Evolutionary conservation across 805 yeast genomes (phyloP).

Genomic region (Torulaspora microellipsoides): DNA sequence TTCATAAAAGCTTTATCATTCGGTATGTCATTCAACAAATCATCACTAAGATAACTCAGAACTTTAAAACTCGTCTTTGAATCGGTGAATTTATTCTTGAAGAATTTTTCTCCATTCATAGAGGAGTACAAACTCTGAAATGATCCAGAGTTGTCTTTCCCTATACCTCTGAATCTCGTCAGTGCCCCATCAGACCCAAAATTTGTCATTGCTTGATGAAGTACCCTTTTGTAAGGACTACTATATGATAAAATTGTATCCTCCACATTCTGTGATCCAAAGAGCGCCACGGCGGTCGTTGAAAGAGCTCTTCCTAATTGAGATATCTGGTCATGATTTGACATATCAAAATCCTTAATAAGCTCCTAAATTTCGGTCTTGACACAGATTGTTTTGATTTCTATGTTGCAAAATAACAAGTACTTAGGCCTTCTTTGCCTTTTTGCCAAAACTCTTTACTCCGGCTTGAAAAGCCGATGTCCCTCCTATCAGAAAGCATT

Average conservation of each 20-base stretch:
- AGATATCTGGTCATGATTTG: constrained; percentile 29
- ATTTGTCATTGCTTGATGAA: constrained; percentile 27
- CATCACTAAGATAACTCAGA: constrained; percentile 55
- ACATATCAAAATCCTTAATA: constrained; percentile 15
- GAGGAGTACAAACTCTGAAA: constrained; percentile 32
- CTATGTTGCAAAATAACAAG: too few species aligned
- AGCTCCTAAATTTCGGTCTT: too few species aligned
- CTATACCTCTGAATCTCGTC: constrained; percentile 12
- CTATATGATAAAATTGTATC: constrained; percentile 33
- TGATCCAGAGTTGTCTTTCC: constrained; percentile 11
- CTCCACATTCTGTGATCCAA: constrained; percentile 40
- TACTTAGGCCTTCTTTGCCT: neutral
- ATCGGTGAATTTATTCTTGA: constrained; percentile 34
- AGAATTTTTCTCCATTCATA: constrained; percentile 35
- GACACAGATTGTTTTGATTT: too few species aligned
- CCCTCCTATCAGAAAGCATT: constrained; percentile 6
- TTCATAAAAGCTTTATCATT: constrained; percentile 1
- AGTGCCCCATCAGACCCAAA: constrained; percentile 18
- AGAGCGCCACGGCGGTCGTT: constrained; percentile 52
- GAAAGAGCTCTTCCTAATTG: constrained; percentile 47
- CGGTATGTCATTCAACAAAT: constrained; percentile 53
- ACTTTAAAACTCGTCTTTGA: constrained; percentile 45
- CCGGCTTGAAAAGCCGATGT: neutral
- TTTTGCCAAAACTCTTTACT: neutral
- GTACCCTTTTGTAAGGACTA: constrained; percentile 29